Evolutionary conservation across 1,284 basidiomycete species (phyloP).

Genomic region (Hemileia vastatrix): DNA sequence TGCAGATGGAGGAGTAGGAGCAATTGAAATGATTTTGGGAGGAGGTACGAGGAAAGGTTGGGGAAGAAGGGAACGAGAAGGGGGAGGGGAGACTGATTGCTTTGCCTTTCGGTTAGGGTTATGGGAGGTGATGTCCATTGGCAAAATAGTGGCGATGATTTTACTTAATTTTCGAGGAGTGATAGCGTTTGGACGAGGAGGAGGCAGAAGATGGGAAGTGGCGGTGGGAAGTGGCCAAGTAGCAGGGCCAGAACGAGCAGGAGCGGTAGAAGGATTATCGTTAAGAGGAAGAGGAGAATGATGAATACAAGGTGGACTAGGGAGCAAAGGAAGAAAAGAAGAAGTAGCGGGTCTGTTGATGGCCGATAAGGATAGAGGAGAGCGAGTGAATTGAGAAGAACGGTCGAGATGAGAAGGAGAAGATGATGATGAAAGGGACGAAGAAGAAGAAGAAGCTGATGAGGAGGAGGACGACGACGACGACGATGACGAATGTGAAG

Average conservation of each 20-base stretch:
- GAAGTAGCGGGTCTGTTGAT: too few relatives aligned
- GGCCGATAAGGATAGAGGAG: too few relatives aligned
- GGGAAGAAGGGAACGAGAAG: background rate
- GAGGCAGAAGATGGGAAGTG: background rate
- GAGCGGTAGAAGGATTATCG: too few relatives aligned
- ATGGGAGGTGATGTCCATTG: background rate
- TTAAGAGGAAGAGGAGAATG: too few relatives aligned
- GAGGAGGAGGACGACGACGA: background rate
- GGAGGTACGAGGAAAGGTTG: background rate
- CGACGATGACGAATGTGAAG: background rate
- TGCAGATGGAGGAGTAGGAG: slow-evolving; percentile 11
- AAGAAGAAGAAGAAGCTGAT: background rate
- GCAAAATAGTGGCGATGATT: background rate
- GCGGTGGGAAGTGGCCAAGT: too few relatives aligned
- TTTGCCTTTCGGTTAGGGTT: background rate
- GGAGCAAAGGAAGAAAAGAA: too few relatives aligned
- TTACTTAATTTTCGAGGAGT: background rate
- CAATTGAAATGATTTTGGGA: slow-evolving; percentile 4
- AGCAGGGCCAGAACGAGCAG: too few relatives aligned
- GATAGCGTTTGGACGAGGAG: background rate
- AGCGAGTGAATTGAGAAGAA: background rate
- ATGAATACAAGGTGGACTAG: too few relatives aligned
- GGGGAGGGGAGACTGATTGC: background rate
- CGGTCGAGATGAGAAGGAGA: background rate
- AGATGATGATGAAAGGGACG: background rate